Conservation (phyloP, 2,329 filamentous ascomycete species). For the Proliferodiscus dingleyae region DNA sequence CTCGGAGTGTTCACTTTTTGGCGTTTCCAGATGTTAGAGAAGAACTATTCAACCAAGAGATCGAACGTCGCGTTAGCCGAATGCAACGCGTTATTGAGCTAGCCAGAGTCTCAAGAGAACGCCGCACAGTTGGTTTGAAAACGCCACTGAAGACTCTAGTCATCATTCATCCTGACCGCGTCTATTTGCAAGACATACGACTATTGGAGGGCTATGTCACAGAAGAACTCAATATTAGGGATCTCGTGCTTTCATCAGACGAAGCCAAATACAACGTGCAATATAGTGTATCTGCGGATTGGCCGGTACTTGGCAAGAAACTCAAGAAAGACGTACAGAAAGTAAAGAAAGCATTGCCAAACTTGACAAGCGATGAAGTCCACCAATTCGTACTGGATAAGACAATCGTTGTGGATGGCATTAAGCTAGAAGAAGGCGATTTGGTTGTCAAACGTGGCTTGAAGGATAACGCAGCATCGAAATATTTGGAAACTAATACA, state of each 20-base stretch:
- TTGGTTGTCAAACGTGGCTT: conserved; percentile 76
- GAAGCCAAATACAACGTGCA: conserved; percentile 90
- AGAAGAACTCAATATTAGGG: conserved; percentile 87
- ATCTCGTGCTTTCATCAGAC: conserved; percentile 77
- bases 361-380: conserved; percentile 73
- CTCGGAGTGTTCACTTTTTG: conserved; percentile 88
- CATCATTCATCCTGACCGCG: conserved; percentile 76
- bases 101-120: conserved; percentile 78
- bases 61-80: conserved; percentile 79
- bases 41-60: conserved; percentile 79
- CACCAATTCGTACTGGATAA: conserved; percentile 70
- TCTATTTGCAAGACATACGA: conserved; percentile 82
- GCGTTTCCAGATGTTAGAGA: conserved; percentile 82
- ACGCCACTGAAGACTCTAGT: conserved; percentile 85
- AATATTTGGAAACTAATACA: conserved; percentile 78
- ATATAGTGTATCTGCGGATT: conserved; percentile 86
- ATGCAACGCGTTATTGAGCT: conserved; percentile 98
- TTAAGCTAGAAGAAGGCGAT: conserved; percentile 76
- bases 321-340: conserved; percentile 90
- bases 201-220: conserved; percentile 83
- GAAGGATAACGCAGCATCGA: conserved; percentile 64
- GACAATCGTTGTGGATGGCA: conserved; percentile 78
- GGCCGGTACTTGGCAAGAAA: conserved; percentile 93
- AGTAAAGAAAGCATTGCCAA: conserved; percentile 85
- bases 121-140: conserved; percentile 79